These are phyloP conservation scores for Typha latifolia DNA, from an alignment of 176 grass and related monocot genomes.

Conservation along the genomic window DNA sequence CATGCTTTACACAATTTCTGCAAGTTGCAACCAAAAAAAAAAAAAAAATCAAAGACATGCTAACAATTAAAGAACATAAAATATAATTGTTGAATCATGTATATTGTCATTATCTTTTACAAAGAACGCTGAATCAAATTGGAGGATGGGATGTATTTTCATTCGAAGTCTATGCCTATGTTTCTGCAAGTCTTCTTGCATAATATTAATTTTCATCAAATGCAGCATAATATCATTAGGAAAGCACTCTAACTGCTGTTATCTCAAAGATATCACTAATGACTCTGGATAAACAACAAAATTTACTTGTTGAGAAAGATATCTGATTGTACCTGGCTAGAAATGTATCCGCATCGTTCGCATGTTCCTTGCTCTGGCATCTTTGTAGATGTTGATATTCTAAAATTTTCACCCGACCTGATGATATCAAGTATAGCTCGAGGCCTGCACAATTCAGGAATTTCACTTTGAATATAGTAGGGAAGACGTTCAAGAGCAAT, in stretches of 20 bases:
- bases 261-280: too few relatives aligned
- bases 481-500: slow-evolving; percentile 3
- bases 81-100: too few relatives aligned
- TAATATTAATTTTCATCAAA: not conserved
- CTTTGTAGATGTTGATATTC: slow-evolving; percentile 70
- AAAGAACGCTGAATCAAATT: too few relatives aligned
- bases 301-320: too few relatives aligned
- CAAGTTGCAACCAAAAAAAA: not conserved
- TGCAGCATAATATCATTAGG: not conserved
- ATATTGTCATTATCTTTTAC: too few relatives aligned
- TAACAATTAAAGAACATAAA: too few relatives aligned
- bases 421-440: slow-evolving; percentile 93
- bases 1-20: slow-evolving; percentile 94
- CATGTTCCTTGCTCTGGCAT: slow-evolving; percentile 94
- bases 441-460: slow-evolving; percentile 38
- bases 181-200: too few relatives aligned
- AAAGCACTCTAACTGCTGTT: not conserved
- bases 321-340: slow-evolving; percentile 58
- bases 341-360: slow-evolving; percentile 77
- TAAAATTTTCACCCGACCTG: slow-evolving; percentile 82
- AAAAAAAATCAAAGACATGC: too few relatives aligned
- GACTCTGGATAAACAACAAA: too few relatives aligned
- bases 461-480: not conserved
- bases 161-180: too few relatives aligned
- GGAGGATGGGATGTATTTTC: too few relatives aligned